These are phyloP conservation scores for Aspergillus tubingensis DNA, from an alignment of 2,329 filamentous ascomycete genomes.

Conservation along the genomic window DNA sequence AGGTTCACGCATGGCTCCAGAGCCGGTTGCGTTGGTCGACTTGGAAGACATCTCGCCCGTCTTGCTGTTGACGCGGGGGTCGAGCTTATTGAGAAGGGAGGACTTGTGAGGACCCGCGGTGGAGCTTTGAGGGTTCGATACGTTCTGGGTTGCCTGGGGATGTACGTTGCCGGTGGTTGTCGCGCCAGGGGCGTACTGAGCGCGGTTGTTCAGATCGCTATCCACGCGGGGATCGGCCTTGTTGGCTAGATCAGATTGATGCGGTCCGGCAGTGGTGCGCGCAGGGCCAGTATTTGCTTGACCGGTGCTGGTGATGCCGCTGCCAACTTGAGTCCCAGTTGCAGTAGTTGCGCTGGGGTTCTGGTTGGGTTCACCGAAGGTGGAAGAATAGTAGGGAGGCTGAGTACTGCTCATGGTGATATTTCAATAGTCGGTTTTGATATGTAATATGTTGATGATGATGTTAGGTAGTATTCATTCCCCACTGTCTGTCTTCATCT, in stretches of 20 bases:
- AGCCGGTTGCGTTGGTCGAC: slow-evolving; percentile 17
- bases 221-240: slow-evolving; percentile 40
- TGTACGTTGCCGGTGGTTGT: slow-evolving; percentile 18
- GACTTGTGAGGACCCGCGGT: slow-evolving; percentile 23
- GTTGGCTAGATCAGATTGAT: slow-evolving; percentile 32
- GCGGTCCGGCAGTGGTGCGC: slow-evolving; percentile 21
- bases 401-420: slow-evolving; percentile 20
- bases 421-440: neutral
- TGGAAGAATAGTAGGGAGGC: slow-evolving; percentile 18
- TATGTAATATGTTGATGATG: neutral
- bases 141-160: slow-evolving; percentile 10
- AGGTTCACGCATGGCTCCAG: slow-evolving; percentile 11
- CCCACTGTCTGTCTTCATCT: neutral
- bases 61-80: slow-evolving; percentile 30
- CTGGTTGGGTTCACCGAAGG: slow-evolving; percentile 11
- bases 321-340: slow-evolving; percentile 14
- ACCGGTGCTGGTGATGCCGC: slow-evolving; percentile 11
- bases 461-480: neutral
- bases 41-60: slow-evolving; percentile 24
- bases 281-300: slow-evolving; percentile 17
- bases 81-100: slow-evolving; percentile 28
- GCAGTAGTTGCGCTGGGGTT: slow-evolving; percentile 17
- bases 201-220: slow-evolving; percentile 19
- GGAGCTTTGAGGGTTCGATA: slow-evolving; percentile 8
- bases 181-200: slow-evolving; percentile 21